These are phyloP conservation scores for Phytophthora sp. DNA, from an alignment of 352 stramenopile species.

Conservation along the genomic window DNA sequence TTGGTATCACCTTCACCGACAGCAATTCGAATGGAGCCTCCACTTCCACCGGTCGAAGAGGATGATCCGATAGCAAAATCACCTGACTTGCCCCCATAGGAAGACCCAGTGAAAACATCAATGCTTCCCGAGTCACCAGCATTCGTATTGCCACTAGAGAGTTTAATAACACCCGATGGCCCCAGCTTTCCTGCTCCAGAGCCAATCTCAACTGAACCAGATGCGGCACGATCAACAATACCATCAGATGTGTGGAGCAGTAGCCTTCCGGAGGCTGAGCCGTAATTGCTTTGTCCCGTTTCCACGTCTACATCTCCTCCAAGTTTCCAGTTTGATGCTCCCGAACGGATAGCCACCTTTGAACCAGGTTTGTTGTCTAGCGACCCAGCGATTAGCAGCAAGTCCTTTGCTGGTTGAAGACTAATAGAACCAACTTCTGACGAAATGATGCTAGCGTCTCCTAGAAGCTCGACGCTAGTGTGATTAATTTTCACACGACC, in stretches of 20 bases:
- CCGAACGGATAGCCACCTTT: constrained; percentile 38
- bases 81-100: constrained; percentile 14
- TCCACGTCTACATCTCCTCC: constrained; percentile 48
- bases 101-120: constrained; percentile 20
- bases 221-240: constrained; percentile 18
- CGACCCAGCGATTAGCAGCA: constrained; percentile 38
- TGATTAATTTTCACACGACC: constrained; percentile 49
- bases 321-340: constrained; percentile 40
- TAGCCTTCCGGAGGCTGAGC: constrained; percentile 32
- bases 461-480: constrained; percentile 43
- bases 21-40: constrained; percentile 7
- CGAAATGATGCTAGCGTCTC: constrained; percentile 41
- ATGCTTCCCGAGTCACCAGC: constrained; percentile 29
- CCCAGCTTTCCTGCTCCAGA: constrained; percentile 26
- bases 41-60: constrained; percentile 12
- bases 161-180: constrained; percentile 26
- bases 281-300: constrained; percentile 45
- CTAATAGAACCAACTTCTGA: constrained; percentile 52
- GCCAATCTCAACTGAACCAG: constrained; percentile 29
- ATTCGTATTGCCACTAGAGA: constrained; percentile 23
- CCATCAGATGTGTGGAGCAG: constrained; percentile 29
- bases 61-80: constrained; percentile 18
- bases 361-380: constrained; percentile 52
- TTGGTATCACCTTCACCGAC: background rate
- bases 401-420: constrained; percentile 40